A percentile compares a stretch with the other conserved stretches of the same genome.
phyloP scores from a whole-genome alignment of 108 stramenopile genomes.

The Skeletonema menzelii region DNA sequence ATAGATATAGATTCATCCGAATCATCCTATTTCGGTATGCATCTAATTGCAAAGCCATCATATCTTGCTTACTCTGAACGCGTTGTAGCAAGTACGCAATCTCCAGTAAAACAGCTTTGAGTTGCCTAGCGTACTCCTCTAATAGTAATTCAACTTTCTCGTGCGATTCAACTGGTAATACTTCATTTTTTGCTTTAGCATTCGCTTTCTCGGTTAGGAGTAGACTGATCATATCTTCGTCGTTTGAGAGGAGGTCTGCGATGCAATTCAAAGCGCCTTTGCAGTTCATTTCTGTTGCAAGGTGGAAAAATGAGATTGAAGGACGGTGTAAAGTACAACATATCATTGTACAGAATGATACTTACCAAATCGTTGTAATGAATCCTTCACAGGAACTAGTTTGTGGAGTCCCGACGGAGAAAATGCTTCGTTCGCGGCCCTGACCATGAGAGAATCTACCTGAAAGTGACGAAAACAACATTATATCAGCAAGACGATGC shows the following conservation, averaged over 20 bases:
- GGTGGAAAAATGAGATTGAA: neutral
- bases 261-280: constrained; percentile 71
- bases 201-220: constrained; percentile 76
- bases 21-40: constrained; percentile 87
- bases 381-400: constrained; percentile 82
- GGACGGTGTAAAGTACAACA: neutral
- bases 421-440: constrained; percentile 67
- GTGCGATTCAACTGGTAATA: constrained; percentile 61
- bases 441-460: constrained; percentile 58
- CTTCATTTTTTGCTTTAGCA: constrained; percentile 43
- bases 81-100: constrained; percentile 66
- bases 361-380: constrained; percentile 68
- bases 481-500: too few relatives aligned
- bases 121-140: constrained; percentile 82
- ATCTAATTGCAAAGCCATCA: constrained; percentile 73
- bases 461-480: too few relatives aligned
- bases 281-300: constrained; percentile 63
- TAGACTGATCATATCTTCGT: constrained; percentile 82
- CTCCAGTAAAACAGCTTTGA: constrained; percentile 67
- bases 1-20: constrained; percentile 82
- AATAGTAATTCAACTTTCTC: constrained; percentile 78
- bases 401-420: constrained; percentile 74
- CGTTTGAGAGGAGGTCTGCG: constrained; percentile 67
- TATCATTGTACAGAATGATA: neutral
- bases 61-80: constrained; percentile 88